Percentiles rank a stretch among this genome's conserved stretches.
phyloP scores from a whole-genome alignment of 257 asterid species.

The Primulina eburnea region DNA sequence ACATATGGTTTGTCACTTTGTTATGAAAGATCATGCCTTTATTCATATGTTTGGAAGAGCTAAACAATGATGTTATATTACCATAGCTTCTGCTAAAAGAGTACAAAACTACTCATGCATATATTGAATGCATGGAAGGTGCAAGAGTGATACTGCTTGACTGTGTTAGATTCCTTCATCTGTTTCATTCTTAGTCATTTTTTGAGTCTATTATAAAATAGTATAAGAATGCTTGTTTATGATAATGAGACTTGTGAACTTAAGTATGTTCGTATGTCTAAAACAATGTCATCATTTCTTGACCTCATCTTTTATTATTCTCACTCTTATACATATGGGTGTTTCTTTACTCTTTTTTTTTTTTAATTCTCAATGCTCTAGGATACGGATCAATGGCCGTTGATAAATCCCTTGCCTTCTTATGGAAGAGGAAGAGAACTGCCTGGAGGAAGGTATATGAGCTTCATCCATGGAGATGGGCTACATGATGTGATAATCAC shows the following conservation, averaged over 20 bases:
- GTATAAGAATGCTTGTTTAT: not conserved
- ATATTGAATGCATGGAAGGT: not conserved
- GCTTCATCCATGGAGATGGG: constrained; percentile 91
- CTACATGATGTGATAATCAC: constrained; percentile 88
- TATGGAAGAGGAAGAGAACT: constrained; percentile 96
- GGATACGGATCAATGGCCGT: constrained; percentile 72
- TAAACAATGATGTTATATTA: not conserved
- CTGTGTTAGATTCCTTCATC: not conserved
- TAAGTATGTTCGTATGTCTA: not conserved
- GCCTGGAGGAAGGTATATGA: constrained; percentile 87
- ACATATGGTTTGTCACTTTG: not conserved
- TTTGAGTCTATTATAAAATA: too few species aligned
- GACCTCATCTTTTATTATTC: not conserved
- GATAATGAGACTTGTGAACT: not conserved
- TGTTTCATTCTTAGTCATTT: not conserved
- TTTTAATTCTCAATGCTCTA: constrained; percentile 29
- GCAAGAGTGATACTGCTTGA: not conserved
- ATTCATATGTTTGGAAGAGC: not conserved
- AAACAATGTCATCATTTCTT: not conserved
- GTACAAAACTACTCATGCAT: not conserved
- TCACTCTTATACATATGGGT: too few species aligned
- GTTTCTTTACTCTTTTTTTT: too few species aligned
- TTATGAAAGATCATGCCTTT: not conserved
- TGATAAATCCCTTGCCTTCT: constrained; percentile 80
- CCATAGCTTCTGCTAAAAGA: not conserved